A percentile compares a stretch with the other conserved stretches of the same genome.
phyloP scores from a whole-genome alignment of 1,139 yeast genomes.

The Lodderomyces pseudojiufengensis region DNA sequence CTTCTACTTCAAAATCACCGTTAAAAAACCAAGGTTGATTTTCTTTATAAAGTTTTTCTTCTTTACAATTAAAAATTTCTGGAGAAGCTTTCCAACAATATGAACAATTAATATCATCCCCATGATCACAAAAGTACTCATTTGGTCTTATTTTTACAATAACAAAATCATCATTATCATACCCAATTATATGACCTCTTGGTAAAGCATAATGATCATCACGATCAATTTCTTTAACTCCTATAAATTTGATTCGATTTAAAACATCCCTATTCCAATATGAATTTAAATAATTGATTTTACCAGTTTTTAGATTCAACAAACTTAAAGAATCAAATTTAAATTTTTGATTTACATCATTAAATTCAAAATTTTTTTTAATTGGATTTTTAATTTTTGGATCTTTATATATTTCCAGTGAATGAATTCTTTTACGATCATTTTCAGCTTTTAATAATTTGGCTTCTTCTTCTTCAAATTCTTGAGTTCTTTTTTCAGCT shows the following conservation, averaged over 20 bases:
- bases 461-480: slow-evolving; percentile 11
- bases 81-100: too few species aligned
- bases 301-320: slow-evolving; percentile 9
- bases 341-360: neutral
- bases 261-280: slow-evolving; percentile 1
- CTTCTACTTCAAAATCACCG: too few species aligned
- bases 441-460: slow-evolving; percentile 8
- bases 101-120: too few species aligned
- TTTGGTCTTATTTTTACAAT: too few species aligned
- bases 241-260: slow-evolving; percentile 6
- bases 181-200: neutral
- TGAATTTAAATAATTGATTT: neutral
- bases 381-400: slow-evolving; percentile 1
- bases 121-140: too few species aligned
- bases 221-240: neutral
- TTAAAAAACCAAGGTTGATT: too few species aligned
- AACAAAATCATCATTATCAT: too few species aligned
- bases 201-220: neutral
- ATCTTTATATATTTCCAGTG: slow-evolving; percentile 2
- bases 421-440: slow-evolving; percentile 13
- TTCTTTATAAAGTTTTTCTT: too few species aligned
- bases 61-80: too few species aligned
- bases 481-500: slow-evolving; percentile 21
- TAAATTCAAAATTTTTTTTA: neutral
- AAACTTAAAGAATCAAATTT: slow-evolving; percentile 5